These are phyloP conservation scores for Rubroshorea leprosula DNA, from an alignment of 345 rosid genomes.

Conservation along the genomic window DNA sequence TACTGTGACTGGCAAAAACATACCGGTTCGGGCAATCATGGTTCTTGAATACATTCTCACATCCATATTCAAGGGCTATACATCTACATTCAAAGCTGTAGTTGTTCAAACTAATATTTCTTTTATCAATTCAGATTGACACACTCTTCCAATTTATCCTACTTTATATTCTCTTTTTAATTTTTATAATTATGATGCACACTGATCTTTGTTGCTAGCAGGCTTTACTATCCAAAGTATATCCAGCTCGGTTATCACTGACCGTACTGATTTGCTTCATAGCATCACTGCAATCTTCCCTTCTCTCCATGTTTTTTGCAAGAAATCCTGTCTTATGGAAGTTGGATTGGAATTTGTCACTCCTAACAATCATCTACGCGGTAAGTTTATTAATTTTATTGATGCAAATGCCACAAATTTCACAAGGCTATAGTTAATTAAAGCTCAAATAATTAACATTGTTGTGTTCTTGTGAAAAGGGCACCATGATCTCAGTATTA, in stretches of 20 bases:
- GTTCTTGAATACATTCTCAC: no score
- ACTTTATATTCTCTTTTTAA: no score
- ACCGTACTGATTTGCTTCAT: constrained; percentile 40
- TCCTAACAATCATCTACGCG: constrained; percentile 31
- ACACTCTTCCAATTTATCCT: no score
- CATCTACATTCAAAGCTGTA: no score
- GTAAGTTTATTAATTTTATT: constrained; percentile 7
- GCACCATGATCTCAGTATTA: constrained; percentile 29
- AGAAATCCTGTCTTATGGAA: constrained; percentile 32
- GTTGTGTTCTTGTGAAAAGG: constrained; percentile 19
- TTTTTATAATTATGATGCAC: no score
- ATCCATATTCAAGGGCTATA: no score
- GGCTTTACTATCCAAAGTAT: constrained; percentile 26
- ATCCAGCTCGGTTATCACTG: constrained; percentile 35
- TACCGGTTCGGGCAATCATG: no score
- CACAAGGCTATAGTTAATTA: neutral
- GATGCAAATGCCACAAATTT: neutral
- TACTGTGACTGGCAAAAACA: no score
- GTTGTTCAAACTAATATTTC: no score
- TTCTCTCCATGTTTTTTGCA: constrained; percentile 33
- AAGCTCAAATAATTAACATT: neutral
- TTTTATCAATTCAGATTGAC: no score
- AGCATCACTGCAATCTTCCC: constrained; percentile 34
- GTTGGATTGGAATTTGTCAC: constrained; percentile 37
- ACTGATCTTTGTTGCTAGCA: no score